Percentiles rank a stretch among this genome's conserved stretches.
Conservation (phyloP, 148 eudicot genomes). For the Silene uniflora region DNA sequence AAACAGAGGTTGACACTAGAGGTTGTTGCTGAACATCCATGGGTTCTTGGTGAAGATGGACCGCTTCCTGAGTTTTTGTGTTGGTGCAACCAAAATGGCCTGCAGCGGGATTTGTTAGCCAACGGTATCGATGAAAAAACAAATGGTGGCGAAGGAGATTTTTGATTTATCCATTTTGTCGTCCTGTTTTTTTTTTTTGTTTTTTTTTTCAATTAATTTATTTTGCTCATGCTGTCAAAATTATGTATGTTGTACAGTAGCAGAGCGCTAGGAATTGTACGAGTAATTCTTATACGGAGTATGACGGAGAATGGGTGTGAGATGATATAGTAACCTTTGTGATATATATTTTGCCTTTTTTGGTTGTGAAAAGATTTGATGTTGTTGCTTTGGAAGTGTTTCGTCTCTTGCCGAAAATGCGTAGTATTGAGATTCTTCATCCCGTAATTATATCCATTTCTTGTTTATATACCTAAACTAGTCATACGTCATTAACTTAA, state of each 20-base stretch:
- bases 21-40: slow-evolving; percentile 62
- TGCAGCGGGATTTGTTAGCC: slow-evolving; percentile 26
- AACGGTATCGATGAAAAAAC: slow-evolving; percentile 10
- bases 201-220: neutral
- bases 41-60: slow-evolving; percentile 80
- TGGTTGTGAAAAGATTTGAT: too few species aligned
- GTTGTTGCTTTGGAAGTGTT: neutral
- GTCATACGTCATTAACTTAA: too few species aligned
- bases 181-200: neutral
- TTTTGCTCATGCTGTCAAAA: neutral
- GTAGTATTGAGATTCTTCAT: too few species aligned
- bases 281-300: neutral
- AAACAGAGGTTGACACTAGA: slow-evolving; percentile 59
- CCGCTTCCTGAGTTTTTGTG: slow-evolving; percentile 69
- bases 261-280: slow-evolving; percentile 17
- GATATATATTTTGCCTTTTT: neutral
- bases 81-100: slow-evolving; percentile 65
- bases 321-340: slow-evolving; percentile 7
- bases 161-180: slow-evolving; percentile 10
- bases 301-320: slow-evolving; percentile 3
- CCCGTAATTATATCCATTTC: too few species aligned
- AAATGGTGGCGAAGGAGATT: slow-evolving; percentile 6
- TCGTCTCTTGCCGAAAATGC: too few species aligned
- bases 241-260: slow-evolving; percentile 30
- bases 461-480: too few species aligned